Conservation (phyloP, 805 yeast genomes). For the Spencermartinsiella europaea region DNA sequence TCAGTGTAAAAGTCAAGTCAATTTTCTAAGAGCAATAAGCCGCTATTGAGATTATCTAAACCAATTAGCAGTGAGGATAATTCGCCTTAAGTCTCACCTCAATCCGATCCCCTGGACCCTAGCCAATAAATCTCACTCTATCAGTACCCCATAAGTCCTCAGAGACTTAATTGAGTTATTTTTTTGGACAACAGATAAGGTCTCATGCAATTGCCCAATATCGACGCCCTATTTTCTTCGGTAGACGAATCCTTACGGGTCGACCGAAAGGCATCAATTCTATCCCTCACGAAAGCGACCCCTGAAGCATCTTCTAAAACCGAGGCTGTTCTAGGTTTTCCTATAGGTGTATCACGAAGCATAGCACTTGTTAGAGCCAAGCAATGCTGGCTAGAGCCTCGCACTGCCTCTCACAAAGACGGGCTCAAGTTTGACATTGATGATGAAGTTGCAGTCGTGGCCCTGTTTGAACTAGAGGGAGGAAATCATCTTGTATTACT, state of each 20-base stretch:
- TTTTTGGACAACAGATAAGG: neutral
- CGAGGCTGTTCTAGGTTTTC: neutral
- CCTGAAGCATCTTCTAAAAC: neutral
- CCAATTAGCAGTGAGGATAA: neutral
- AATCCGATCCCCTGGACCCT: neutral
- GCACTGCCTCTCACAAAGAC: neutral
- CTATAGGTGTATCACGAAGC: neutral
- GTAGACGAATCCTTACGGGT: neutral
- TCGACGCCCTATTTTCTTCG: neutral
- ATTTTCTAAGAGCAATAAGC: no score
- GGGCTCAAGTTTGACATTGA: neutral
- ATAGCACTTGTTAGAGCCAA: slow-evolving; percentile 1
- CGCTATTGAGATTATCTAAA: neutral
- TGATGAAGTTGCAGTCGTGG: slow-evolving; percentile 2
- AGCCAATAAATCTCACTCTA: neutral
- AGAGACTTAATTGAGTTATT: neutral
- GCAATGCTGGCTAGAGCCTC: slow-evolving; percentile 2
- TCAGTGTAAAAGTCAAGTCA: no score
- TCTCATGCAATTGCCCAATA: neutral
- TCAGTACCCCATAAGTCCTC: neutral
- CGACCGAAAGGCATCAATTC: neutral
- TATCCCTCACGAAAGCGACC: neutral
- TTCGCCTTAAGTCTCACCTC: neutral
- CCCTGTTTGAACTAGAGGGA: slow-evolving; percentile 13
- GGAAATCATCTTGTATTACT: slow-evolving; percentile 21